A percentile compares a stretch with the other conserved stretches of the same genome.
phyloP scores from a whole-genome alignment of 2,329 filamentous ascomycete genomes.

The Ascosphaera apis region DNA sequence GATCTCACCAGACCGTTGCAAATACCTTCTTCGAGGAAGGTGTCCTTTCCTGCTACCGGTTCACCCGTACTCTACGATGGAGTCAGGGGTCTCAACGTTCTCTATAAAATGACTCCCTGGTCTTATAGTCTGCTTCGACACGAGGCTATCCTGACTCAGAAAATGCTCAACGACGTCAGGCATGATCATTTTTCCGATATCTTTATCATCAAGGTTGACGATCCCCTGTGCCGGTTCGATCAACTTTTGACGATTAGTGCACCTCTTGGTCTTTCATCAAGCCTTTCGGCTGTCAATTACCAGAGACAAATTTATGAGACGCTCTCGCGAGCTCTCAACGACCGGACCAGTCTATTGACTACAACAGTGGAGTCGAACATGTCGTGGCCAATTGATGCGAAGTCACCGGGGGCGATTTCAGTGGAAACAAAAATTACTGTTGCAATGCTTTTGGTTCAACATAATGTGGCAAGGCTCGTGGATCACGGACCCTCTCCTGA shows the following conservation, averaged over 20 bases:
- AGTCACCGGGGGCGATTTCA: conserved; percentile 12
- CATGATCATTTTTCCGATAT: conserved; percentile 64
- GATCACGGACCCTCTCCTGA: conserved; percentile 78
- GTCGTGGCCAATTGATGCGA: conserved; percentile 26
- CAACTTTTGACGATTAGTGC: conserved; percentile 20
- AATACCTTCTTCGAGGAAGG: conserved; percentile 14
- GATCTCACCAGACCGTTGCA: conserved; percentile 48
- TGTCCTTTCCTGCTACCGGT: conserved; percentile 14
- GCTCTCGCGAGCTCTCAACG: conserved; percentile 48
- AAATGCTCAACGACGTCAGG: conserved; percentile 48
- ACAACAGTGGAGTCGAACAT: conserved; percentile 22
- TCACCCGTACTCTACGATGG: conserved; percentile 61
- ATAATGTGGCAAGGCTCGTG: conserved; percentile 49
- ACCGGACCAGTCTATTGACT: conserved; percentile 48
- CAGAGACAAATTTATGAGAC: conserved; percentile 32
- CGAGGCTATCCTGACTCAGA: conserved; percentile 51
- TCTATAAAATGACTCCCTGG: conserved; percentile 80
- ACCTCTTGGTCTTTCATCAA: conserved; percentile 9
- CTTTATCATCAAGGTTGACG: conserved; percentile 44
- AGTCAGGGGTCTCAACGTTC: conserved; percentile 48
- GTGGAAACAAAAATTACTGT: conserved; percentile 26
- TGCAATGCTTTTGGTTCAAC: conserved; percentile 48
- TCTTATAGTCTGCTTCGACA: conserved; percentile 52
- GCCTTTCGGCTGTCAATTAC: conserved; percentile 9
- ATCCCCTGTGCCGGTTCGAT: conserved; percentile 32